These are phyloP conservation scores for Stephania yunnanensis DNA, from an alignment of 164 flowering plant species.

Conservation along the genomic window DNA sequence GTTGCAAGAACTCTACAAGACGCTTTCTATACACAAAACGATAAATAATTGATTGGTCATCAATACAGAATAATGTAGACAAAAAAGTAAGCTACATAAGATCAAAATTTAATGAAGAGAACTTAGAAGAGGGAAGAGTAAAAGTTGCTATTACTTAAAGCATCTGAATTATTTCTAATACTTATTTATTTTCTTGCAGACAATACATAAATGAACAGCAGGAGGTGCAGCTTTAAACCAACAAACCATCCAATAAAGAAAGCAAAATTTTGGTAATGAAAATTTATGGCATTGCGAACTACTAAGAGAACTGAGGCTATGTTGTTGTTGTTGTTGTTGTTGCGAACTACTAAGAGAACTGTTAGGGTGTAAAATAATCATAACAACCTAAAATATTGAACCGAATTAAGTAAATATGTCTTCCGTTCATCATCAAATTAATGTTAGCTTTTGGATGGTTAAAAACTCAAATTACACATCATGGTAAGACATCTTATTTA, in stretches of 20 bases:
- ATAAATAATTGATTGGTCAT: neutral
- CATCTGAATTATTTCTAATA: neutral
- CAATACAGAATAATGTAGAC: no score
- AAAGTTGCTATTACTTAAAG: neutral
- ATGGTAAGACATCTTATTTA: neutral
- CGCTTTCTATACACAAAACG: slow-evolving; percentile 31
- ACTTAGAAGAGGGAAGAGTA: neutral
- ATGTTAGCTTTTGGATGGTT: no score
- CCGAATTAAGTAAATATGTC: neutral
- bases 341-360: no score
- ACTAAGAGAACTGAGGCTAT: no score
- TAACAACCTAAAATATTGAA: neutral
- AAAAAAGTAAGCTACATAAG: neutral
- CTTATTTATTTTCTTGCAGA: neutral
- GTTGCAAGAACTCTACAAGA: slow-evolving; percentile 40
- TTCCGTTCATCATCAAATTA: no score
- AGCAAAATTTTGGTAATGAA: neutral
- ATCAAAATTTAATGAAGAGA: neutral
- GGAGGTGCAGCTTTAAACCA: neutral
- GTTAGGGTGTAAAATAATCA: neutral
- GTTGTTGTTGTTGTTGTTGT: no score
- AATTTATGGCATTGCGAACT: no score
- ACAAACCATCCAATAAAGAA: neutral
- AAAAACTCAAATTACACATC: no score
- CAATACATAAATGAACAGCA: neutral